Evolutionary conservation across 805 yeast species (phyloP), one percentile per base, ranked within the genome.

Genomic region (Teunomyces aglyptinius): DNA sequence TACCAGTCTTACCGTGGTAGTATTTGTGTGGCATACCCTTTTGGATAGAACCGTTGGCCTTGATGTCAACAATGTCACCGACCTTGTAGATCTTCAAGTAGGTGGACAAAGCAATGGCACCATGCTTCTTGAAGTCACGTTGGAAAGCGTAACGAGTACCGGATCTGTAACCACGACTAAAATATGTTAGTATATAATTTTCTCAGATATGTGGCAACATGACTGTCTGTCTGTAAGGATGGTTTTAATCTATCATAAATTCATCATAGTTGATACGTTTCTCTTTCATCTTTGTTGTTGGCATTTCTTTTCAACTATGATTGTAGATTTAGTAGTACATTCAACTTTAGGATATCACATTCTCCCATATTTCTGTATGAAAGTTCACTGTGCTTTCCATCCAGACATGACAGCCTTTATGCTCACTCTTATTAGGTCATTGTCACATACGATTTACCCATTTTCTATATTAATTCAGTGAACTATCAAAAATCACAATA

Each of bases 1-100:
- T 89, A 86, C 99, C 99, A 62, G 99, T 94, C 86, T 91, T 94
- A 80, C 99, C 99, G 85, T 94, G 97, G 97, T 94, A 94, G 87
- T 82, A 91, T 83, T 94, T 94, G 90, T 89, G 96, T 76, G 99
- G 99, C 97, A 94, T 89, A 89, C 98, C 97, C 86, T 92, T 91
- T 77, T 94, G 98, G 83, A 91, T 82, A 63, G 99, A 83, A 84
- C 97, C 97, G 76, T 94, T 94, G 77, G 95, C 99, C 82, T 89
- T 92, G 83, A 94, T 91, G 79, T 94, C 99, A 71, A 94, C 99
- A 68, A 94, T 92, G 78, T 94, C 99, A 72, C 99, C 99, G 68
- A 94, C 97, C 80, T 84, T 90, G 96, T 94, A 94, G 73, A 83
- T 80, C 86, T 89, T 90, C 82, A 94, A 80, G 94, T 92, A 94